Base-by-base conservation (phyloP, 352 stramenopile genomes). In the Blastocystis sp. region DNA sequence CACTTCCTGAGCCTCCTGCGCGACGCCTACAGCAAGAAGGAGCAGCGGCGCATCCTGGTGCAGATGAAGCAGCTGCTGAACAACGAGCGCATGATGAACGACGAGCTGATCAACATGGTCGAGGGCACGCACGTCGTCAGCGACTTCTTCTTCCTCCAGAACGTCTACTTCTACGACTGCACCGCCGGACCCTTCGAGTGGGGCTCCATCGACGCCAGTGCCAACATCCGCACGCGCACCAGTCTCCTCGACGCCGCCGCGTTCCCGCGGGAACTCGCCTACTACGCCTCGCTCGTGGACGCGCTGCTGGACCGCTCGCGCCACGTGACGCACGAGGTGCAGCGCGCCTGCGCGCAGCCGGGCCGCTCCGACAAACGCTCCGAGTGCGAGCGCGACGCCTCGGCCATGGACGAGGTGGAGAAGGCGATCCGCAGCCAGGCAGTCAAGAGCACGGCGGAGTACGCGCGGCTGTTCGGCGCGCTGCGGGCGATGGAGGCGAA, bases 41-140 rank as follows among this genome's bases (percentile, higher is more conserved):
- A 84, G 48, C 52, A 52, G 28, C 28, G 91, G 91, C 19, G 92
- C 89, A 0, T 91, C 91, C 74, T 90, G 91, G 65, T 93, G 92
- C 4, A 92, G 89, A 68, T 91, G 89, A 60, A 92, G 91, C 40
- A 95, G 76, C 63, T 94, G 92, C 71, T 92, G 92, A 42, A 92
- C 92, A 10, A 92, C 92, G n/a, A 94, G 79, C 24, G 91, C 24
- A 45, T 68, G 38, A 81, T 81, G 71, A 81, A 81, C 65, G 74
- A 84, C 66, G 52, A 68, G 24, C 45, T 84, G 28, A 43, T 70
- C 34, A 68, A 84, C 48, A 45, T 68, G 52, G 43, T 68, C 28
- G 74, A 84, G 24, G 74, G 74, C 40, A 68, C 74, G 24, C 28
- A 65, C 42, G 60, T 52, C 24, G 74, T 84, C 24, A 68, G 52